Conservation (phyloP, 2,329 filamentous ascomycete genomes). For the Colletotrichum tropicicola region DNA sequence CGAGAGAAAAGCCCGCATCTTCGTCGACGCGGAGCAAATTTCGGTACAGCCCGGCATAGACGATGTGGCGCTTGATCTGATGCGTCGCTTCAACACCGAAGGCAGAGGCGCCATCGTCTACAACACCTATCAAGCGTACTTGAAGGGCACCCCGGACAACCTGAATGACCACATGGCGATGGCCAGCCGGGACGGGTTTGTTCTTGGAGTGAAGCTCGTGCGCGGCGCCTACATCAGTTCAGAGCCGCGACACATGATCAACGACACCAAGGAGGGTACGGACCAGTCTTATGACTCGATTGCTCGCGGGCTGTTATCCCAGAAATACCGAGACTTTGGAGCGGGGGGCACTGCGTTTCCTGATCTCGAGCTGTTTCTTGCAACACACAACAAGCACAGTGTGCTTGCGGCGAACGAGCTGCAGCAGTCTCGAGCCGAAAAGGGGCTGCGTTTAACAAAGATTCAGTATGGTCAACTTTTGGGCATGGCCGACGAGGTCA, state of each 20-base stretch:
- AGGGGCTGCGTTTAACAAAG: constrained; percentile 47
- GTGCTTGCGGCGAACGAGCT: constrained; percentile 67
- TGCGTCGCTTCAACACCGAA: constrained; percentile 77
- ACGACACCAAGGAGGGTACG: constrained; percentile 76
- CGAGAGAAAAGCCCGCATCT: constrained; percentile 73
- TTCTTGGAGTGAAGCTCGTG: constrained; percentile 78
- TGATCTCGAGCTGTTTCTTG: constrained; percentile 73
- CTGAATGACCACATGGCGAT: constrained; percentile 67
- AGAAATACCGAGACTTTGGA: constrained; percentile 60
- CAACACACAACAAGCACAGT: constrained; percentile 74
- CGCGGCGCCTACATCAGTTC: constrained; percentile 79
- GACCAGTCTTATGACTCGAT: constrained; percentile 78
- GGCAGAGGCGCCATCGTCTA: constrained; percentile 75
- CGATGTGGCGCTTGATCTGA: constrained; percentile 78
- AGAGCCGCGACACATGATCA: constrained; percentile 75
- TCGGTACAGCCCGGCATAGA: constrained; percentile 82
- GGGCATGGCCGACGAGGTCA: constrained; percentile 93
- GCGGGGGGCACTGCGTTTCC: constrained; percentile 50
- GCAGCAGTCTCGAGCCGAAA: constrained; percentile 61
- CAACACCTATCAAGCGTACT: constrained; percentile 81
- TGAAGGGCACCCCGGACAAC: constrained; percentile 69
- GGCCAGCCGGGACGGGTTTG: constrained; percentile 68
- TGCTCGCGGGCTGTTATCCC: constrained; percentile 72
- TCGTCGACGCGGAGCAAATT: constrained; percentile 89
- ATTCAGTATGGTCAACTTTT: constrained; percentile 45